A percentile compares a stretch with the other conserved stretches of the same genome.
These are phyloP conservation scores for Diplocarpon rosae DNA, from an alignment of 2,329 filamentous ascomycete genomes.

Conservation along the genomic window DNA sequence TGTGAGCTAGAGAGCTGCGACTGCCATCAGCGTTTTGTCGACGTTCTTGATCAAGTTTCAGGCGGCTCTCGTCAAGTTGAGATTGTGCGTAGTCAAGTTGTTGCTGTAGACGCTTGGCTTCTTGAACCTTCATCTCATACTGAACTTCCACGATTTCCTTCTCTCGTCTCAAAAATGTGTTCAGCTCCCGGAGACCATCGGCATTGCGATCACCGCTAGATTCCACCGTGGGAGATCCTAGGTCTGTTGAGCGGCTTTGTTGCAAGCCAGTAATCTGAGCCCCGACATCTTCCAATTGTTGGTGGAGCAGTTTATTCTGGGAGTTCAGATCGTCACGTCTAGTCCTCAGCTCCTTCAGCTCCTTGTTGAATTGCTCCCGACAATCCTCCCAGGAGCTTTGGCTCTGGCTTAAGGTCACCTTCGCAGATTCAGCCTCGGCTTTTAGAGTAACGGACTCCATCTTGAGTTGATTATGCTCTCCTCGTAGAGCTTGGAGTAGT, in stretches of 20 bases:
- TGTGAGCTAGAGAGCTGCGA: conserved; percentile 66
- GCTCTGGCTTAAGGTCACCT: conserved; percentile 64
- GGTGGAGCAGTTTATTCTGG: conserved; percentile 83
- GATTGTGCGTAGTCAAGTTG: conserved; percentile 79
- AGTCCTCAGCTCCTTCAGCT: conserved; percentile 66
- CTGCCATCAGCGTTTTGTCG: conserved; percentile 63
- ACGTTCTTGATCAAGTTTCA: conserved; percentile 87
- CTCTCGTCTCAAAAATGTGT: conserved; percentile 82
- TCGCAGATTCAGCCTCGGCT: conserved; percentile 77
- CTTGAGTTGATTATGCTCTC: conserved; percentile 73
- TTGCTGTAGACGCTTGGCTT: conserved; percentile 78
- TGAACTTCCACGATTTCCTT: conserved; percentile 99
- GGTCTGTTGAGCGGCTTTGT: conserved; percentile 52
- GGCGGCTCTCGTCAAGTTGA: conserved; percentile 77
- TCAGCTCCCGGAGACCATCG: conserved; percentile 79
- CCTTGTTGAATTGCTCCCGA: conserved; percentile 68
- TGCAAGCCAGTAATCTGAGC: conserved; percentile 71
- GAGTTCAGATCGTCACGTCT: conserved; percentile 74
- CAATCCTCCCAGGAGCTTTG: conserved; percentile 84
- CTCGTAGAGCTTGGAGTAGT: conserved; percentile 64
- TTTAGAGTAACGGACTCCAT: conserved; percentile 64
- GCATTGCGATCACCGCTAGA: conserved; percentile 46
- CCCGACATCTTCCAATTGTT: conserved; percentile 76
- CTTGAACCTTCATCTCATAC: conserved; percentile 77
- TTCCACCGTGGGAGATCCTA: conserved; percentile 20